Conservation (phyloP, 1,139 yeast species). For the Casaregolazyma lundiana region DNA sequence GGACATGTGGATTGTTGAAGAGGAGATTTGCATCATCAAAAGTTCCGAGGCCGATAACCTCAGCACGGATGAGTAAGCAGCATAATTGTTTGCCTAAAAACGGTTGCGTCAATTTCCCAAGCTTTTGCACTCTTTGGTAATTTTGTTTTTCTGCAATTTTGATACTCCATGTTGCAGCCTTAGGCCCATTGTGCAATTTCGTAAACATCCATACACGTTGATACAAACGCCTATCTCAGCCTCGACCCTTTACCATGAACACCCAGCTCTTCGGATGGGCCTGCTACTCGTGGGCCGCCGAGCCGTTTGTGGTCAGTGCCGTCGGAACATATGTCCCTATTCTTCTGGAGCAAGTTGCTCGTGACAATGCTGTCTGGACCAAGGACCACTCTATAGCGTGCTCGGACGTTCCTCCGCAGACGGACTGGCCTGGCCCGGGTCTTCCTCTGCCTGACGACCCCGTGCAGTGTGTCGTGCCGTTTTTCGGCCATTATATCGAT, state of each 20-base stretch:
- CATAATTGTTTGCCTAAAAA: too few species aligned
- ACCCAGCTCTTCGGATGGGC: slow-evolving; percentile 35
- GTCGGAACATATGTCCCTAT: slow-evolving; percentile 69
- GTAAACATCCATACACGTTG: background rate
- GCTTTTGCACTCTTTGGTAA: too few species aligned
- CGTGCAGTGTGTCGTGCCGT: slow-evolving; percentile 41
- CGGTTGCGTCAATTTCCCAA: too few species aligned
- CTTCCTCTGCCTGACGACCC: slow-evolving; percentile 19
- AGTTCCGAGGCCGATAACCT: background rate
- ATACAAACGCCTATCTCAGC: too few species aligned
- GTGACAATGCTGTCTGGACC: slow-evolving; percentile 57
- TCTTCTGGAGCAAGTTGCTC: slow-evolving; percentile 58
- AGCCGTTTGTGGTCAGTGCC: slow-evolving; percentile 68
- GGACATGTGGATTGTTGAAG: slow-evolving; percentile 4
- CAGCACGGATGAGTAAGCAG: background rate
- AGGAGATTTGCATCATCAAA: background rate
- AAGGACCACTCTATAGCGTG: slow-evolving; percentile 49
- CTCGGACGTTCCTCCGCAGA: slow-evolving; percentile 30
- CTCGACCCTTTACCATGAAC: slow-evolving; percentile 14
- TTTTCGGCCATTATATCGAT: slow-evolving; percentile 51
- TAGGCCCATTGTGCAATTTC: too few species aligned
- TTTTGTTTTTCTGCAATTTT: too few species aligned
- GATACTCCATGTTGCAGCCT: too few species aligned
- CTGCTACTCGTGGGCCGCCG: slow-evolving; percentile 62
- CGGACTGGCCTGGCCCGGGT: slow-evolving; percentile 28